Evolutionary conservation across 2,329 filamentous ascomycete species (phyloP).

Genomic region (Claviceps paspali): DNA sequence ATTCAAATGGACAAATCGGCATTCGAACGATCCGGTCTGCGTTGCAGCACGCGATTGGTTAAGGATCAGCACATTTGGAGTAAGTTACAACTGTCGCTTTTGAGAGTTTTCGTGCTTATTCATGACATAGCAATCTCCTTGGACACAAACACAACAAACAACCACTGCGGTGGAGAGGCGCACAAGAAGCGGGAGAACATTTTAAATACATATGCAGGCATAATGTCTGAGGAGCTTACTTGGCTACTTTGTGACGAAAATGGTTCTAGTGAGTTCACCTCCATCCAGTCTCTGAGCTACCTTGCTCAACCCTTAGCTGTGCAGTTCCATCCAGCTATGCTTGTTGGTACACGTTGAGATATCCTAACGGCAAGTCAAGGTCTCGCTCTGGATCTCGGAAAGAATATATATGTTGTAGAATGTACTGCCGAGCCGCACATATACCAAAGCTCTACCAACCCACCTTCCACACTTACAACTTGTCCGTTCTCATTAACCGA

Average conservation of each 20-base stretch:
- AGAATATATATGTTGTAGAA: constrained; percentile 3
- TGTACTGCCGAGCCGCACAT: constrained; percentile 19
- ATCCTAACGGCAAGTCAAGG: constrained; percentile 1
- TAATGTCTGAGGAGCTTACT: constrained; percentile 47
- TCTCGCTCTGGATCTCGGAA: background rate
- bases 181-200: constrained; percentile 19
- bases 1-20: constrained; percentile 68
- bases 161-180: constrained; percentile 25
- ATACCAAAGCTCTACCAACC: constrained; percentile 8
- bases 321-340: background rate
- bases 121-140: constrained; percentile 51
- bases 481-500: constrained; percentile 15
- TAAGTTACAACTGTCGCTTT: background rate
- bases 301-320: background rate
- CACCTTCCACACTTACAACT: constrained; percentile 13
- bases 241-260: constrained; percentile 66
- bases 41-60: constrained; percentile 49
- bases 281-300: background rate
- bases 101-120: background rate
- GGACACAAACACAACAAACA: constrained; percentile 60
- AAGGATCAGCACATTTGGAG: background rate
- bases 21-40: constrained; percentile 70
- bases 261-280: constrained; percentile 11
- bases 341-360: background rate
- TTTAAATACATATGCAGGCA: constrained; percentile 63